A percentile compares a stretch with the other conserved stretches of the same genome.
Evolutionary conservation across 495 filamentous ascomycete species (phyloP).

Genomic region (Penicillium samsonianum): DNA sequence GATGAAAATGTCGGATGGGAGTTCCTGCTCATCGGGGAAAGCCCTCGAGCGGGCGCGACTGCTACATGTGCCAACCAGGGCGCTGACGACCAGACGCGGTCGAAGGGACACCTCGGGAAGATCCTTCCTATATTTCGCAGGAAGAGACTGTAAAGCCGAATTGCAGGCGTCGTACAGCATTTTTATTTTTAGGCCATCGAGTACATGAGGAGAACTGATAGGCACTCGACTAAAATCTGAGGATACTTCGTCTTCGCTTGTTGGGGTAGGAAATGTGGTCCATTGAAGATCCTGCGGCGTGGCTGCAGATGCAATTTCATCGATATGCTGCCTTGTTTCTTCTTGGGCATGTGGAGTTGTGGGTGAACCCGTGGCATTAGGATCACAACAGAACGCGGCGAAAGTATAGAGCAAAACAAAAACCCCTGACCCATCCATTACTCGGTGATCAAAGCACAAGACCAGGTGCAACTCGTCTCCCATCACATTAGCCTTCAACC

Average conservation of each 20-base stretch:
- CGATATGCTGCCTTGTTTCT: not conserved
- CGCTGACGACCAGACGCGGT: not conserved
- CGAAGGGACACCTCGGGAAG: not conserved
- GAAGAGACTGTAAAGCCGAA: not conserved
- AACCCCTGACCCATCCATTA: not conserved
- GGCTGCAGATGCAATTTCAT: not conserved
- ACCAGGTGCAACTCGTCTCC: not conserved
- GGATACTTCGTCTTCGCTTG: not conserved
- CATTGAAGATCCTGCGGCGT: not conserved
- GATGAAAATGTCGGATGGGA: not conserved
- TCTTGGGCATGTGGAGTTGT: not conserved
- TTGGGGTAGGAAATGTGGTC: not conserved
- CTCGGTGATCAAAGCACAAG: slow-evolving; percentile 1
- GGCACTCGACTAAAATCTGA: not conserved
- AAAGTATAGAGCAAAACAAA: not conserved
- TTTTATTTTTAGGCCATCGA: not conserved
- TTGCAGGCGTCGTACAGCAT: not conserved
- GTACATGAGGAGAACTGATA: not conserved
- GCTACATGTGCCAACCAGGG: not conserved
- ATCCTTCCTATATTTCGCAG: not conserved
- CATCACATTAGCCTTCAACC: not conserved
- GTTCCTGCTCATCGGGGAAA: not conserved
- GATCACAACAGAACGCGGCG: not conserved
- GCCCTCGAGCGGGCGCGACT: not conserved
- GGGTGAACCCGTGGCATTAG: not conserved